phyloP scores from a whole-genome alignment of 2,329 filamentous ascomycete species.

The Aspergillus fructus region DNA sequence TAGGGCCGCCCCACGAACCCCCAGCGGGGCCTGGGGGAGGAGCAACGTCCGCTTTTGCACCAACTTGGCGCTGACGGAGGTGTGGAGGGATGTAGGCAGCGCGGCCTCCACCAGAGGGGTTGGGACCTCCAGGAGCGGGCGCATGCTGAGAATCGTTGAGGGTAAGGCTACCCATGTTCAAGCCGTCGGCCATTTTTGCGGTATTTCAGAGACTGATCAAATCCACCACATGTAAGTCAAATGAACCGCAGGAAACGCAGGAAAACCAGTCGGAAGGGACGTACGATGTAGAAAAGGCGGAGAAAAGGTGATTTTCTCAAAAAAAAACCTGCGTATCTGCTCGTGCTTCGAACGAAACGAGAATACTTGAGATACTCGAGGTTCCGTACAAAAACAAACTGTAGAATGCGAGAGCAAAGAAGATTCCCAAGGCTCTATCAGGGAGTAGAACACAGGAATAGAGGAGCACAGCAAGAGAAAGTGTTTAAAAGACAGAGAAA shows the following conservation, averaged over 20 bases:
- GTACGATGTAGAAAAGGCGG: slow-evolving; percentile 11
- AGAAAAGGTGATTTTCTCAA: slow-evolving; percentile 1
- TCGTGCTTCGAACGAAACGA: slow-evolving; percentile 7
- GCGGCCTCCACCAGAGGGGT: slow-evolving; percentile 50
- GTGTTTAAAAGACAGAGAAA: slow-evolving; percentile 28
- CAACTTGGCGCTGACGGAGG: slow-evolving; percentile 49
- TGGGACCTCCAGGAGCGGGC: slow-evolving; percentile 34
- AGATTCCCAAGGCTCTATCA: slow-evolving; percentile 21
- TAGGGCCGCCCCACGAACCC: slow-evolving; percentile 8
- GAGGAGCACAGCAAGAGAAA: slow-evolving; percentile 30
- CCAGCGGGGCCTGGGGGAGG: slow-evolving; percentile 17
- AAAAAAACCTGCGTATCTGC: slow-evolving; percentile 3
- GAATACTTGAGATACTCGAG: slow-evolving; percentile 1
- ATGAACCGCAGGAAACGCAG: not conserved
- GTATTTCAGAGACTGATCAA: slow-evolving; percentile 15
- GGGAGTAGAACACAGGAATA: slow-evolving; percentile 23
- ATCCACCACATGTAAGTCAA: slow-evolving; percentile 9
- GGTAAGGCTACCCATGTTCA: slow-evolving; percentile 42
- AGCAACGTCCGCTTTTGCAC: slow-evolving; percentile 33
- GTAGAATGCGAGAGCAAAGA: slow-evolving; percentile 26
- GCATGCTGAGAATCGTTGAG: slow-evolving; percentile 65
- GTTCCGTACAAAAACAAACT: slow-evolving; percentile 17
- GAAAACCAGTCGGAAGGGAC: not conserved
- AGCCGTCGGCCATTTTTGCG: slow-evolving; percentile 41
- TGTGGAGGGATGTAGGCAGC: slow-evolving; percentile 67